Conservation (phyloP, 2,329 filamentous ascomycete genomes). For the Fusarium concolor region DNA sequence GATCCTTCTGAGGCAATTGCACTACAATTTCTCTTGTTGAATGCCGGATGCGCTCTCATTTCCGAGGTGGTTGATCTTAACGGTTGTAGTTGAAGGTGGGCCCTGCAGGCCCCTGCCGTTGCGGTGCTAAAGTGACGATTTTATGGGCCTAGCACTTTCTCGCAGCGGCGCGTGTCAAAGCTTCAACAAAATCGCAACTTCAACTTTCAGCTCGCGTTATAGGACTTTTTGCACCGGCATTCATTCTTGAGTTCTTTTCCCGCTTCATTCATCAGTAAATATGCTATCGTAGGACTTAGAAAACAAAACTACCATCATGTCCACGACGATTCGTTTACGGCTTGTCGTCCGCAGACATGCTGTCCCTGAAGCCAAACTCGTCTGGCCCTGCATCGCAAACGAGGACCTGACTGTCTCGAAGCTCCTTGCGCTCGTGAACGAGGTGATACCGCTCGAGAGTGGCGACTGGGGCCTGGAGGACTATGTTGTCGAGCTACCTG, state of each 20-base stretch:
- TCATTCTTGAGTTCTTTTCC: neutral
- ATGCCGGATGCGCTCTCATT: neutral
- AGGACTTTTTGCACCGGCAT: neutral
- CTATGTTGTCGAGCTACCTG: slow-evolving; percentile 81
- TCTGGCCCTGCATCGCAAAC: slow-evolving; percentile 73
- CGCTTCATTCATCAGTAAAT: neutral
- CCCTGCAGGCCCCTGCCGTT: neutral
- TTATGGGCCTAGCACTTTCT: slow-evolving; percentile 14
- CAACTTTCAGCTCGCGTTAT: slow-evolving; percentile 14
- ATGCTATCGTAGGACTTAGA: slow-evolving; percentile 33
- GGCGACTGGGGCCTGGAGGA: slow-evolving; percentile 88
- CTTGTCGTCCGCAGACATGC: slow-evolving; percentile 78
- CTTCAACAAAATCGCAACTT: slow-evolving; percentile 35
- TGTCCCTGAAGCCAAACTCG: slow-evolving; percentile 76
- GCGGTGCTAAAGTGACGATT: slow-evolving; percentile 12
- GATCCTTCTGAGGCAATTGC: too few species aligned
- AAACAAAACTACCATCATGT: slow-evolving; percentile 40
- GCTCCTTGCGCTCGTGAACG: slow-evolving; percentile 82
- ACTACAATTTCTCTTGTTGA: neutral
- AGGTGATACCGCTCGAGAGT: slow-evolving; percentile 83
- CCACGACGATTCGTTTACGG: slow-evolving; percentile 72
- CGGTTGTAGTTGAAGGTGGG: slow-evolving; percentile 8
- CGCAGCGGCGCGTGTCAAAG: slow-evolving; percentile 31
- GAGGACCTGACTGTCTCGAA: slow-evolving; percentile 77
- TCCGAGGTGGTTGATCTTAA: too few species aligned